Percentiles rank a stretch among this genome's conserved stretches.
phyloP scores from a whole-genome alignment of 768 basidiomycete genomes.

The Xerocomellus amylosporus region DNA sequence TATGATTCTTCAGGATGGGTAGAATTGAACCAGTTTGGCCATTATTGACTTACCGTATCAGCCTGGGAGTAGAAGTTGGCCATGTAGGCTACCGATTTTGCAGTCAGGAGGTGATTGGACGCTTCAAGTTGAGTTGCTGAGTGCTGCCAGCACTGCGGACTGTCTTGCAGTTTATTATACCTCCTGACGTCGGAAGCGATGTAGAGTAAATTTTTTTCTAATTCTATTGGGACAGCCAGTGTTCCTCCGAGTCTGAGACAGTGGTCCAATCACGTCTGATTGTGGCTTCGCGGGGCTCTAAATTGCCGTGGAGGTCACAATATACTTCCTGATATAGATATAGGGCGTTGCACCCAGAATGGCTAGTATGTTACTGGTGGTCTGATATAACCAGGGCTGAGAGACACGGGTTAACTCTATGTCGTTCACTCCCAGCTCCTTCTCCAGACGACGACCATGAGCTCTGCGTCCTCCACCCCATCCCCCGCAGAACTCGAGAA shows the following conservation, averaged over 20 bases:
- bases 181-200: no score
- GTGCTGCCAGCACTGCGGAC: no score
- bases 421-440: background rate
- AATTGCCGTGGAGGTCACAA: background rate
- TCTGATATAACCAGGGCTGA: constrained; percentile 8
- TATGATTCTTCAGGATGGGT: background rate
- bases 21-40: background rate
- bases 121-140: no score
- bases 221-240: no score
- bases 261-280: no score
- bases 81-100: background rate
- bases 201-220: no score
- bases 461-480: background rate
- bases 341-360: background rate
- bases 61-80: background rate
- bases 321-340: background rate
- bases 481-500: constrained; percentile 27
- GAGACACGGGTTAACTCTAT: background rate
- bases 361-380: background rate
- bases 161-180: no score
- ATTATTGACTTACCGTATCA: no score
- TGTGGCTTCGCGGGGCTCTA: background rate
- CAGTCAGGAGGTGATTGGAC: no score
- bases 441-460: constrained; percentile 16
- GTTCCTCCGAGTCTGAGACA: no score